Percentiles rank a stretch among this genome's conserved stretches.
These are phyloP conservation scores for Cylindrodendrum hubeiense DNA, from an alignment of 2,329 filamentous ascomycete genomes.

Conservation along the genomic window DNA sequence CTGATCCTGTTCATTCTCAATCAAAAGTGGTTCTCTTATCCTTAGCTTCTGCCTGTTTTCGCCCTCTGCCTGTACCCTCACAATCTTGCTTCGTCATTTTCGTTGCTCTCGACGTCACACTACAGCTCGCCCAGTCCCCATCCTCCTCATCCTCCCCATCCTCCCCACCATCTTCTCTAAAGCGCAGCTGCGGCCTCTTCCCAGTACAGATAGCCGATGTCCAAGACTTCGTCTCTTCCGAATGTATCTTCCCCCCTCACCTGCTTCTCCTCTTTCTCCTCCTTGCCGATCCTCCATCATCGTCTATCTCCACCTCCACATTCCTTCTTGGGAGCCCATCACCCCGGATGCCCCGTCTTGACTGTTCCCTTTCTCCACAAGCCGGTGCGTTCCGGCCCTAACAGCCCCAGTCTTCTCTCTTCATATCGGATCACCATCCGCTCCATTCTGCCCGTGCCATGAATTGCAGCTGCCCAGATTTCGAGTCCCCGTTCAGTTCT, in stretches of 20 bases:
- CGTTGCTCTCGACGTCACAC: not conserved
- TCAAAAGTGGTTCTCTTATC: not conserved
- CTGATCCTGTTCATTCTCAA: not conserved
- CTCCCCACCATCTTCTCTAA: conserved; percentile 15
- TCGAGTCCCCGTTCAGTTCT: not conserved
- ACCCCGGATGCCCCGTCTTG: conserved; percentile 15
- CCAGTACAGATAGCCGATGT: conserved; percentile 4
- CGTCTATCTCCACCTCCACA: not conserved
- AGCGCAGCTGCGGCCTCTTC: conserved; percentile 7
- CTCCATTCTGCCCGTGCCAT: not conserved
- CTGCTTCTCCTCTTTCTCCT: conserved; percentile 4
- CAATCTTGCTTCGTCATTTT: not conserved
- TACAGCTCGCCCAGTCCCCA: conserved; percentile 10
- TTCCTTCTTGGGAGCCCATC: not conserved
- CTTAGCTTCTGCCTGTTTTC: not conserved
- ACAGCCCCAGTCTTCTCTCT: not conserved
- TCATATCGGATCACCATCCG: not conserved
- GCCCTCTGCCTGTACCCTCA: not conserved
- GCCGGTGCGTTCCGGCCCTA: conserved; percentile 10
- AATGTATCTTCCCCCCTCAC: too few relatives aligned
- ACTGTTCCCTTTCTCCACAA: conserved; percentile 9
- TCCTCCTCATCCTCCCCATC: conserved; percentile 19
- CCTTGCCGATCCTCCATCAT: conserved; percentile 10
- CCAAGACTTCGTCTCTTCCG: not conserved
- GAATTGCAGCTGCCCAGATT: conserved; percentile 5